Evolutionary conservation across 2,329 filamentous ascomycete species (phyloP), one percentile per base, ranked within the genome.

Genomic region (Verticillium longisporum): DNA sequence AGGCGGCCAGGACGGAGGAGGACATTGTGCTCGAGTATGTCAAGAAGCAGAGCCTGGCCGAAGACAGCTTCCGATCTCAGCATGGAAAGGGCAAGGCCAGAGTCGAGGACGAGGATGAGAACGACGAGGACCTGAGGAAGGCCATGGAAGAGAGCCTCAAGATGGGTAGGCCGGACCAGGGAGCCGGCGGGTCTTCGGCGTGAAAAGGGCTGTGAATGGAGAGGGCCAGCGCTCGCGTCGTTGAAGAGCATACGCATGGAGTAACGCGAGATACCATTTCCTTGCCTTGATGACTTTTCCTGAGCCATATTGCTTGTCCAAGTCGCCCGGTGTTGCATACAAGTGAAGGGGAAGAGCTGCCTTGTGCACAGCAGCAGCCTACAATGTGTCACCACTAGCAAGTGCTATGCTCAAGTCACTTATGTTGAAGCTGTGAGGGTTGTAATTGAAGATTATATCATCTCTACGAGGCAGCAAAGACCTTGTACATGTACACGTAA

Each of bases 1-100:
- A 73, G 56, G 74, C 71, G 41, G 71, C 76, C 60, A 79, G 74
- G 68, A 83, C 80, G 0, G 89, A 92, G 69, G 89, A 93, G 70
- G 84, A 91, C 61, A 85, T 89, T 61, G 84, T 92, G 9, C 72
- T 93, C 70, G 88, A 92, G 68, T 92, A 91, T 72, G 82, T 92
- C 50, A 90, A 88, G 79, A 89, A 87, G 76, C 88, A 92, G 76
- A 92, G 88, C 71, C 70, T 91, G 53, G 80, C 83, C 0, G 90
- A 94, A 73, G 87, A 87, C 65, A 80, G 87, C 70, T 79, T 72
- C 57, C 73, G 77, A 11, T 66, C 71, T 58, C 67, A 70, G 37
- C 65, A 67, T 58, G 62, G 68, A 10, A 75, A 76, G 66, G 74
- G 70, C 4, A 77, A 74, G 64, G 74, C 70, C 1, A 59, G 33